Evolutionary conservation across 805 yeast species (phyloP), one percentile per base, ranked within the genome.

Genomic region (Suhomyces pyralidae): DNA sequence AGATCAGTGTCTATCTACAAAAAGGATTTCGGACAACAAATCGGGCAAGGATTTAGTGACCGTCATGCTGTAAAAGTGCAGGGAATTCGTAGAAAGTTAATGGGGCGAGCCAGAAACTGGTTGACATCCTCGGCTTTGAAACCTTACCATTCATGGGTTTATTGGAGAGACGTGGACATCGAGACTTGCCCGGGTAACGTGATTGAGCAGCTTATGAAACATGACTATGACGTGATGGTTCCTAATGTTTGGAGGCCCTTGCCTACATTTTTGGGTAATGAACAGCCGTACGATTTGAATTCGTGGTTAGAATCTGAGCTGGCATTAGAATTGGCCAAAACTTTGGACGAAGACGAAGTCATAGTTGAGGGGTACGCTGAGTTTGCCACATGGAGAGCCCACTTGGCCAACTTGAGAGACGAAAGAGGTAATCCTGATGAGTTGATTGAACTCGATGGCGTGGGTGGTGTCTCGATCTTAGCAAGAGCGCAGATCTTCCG

Each of bases 161-260:
- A 88, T 64, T 88, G 96, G 96, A 78, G 96, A 73, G 96, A 88
- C 67, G 94, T 83, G 1, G 96, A 88, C 63, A 84, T 88, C 48
- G 96, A 88, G 63, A 77, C 87, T n/a, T 83, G 88, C 58, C 92
- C 93, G 0, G 90, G 90, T 5, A 77, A 85, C 42, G 85, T 88
- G 47, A 81, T 88, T 55, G 84, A 88, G 67, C 85, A 81, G 62
- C 73, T 88, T 70, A 88, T 88, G 93, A 78, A 80, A 56, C 74
- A 69, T 51, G 80, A 81, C 57, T 85, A 78, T 63, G 96, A 88
- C 63, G 87, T 88, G 14, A 77, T 88, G 67, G 85, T 86, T 40
- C 96, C 90, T 26, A 90, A 94, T 64, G 97, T 94, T 32, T 94
- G 99, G 99, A 80, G 99, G 61, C 99, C 98, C 2, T 77, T 94